Percentiles rank a stretch among this genome's conserved stretches.
Conservation (phyloP, 441 rosid genomes). For the Pelargonium cotyledonis region DNA sequence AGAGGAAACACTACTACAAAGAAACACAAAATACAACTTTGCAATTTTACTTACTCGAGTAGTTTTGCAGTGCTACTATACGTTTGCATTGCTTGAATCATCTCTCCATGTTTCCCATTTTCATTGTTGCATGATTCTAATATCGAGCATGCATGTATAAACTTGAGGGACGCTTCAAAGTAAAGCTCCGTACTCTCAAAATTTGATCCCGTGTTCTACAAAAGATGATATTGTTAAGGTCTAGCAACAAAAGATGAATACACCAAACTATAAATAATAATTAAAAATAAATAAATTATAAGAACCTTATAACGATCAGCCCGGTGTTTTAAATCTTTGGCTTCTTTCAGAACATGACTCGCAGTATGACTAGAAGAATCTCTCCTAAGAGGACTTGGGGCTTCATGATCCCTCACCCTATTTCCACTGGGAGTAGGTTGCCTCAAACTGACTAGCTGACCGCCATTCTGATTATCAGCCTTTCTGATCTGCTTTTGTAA, state of each 20-base stretch:
- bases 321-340: constrained; percentile 79
- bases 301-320: constrained; percentile 94
- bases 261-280: constrained; percentile 11
- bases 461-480: constrained; percentile 45
- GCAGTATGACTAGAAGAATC: constrained; percentile 71
- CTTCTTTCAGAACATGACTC: constrained; percentile 77
- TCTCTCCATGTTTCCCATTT: constrained; percentile 62
- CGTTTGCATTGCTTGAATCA: constrained; percentile 52
- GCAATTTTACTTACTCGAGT: constrained; percentile 72
- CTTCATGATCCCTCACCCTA: constrained; percentile 43
- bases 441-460: constrained; percentile 34
- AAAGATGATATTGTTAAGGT: constrained; percentile 15
- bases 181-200: constrained; percentile 60
- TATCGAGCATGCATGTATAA: constrained; percentile 80
- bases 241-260: constrained; percentile 16
- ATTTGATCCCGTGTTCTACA: constrained; percentile 50
- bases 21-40: too few relatives aligned
- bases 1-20: background rate
- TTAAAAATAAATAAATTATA: constrained; percentile 17
- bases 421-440: constrained; percentile 49
- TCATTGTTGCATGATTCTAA: constrained; percentile 63
- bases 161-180: constrained; percentile 91
- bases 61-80: constrained; percentile 87
- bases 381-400: constrained; percentile 64
- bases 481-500: constrained; percentile 35